Evolutionary conservation across 2,329 filamentous ascomycete species (phyloP).

Genomic region (Colletotrichum sp.): DNA sequence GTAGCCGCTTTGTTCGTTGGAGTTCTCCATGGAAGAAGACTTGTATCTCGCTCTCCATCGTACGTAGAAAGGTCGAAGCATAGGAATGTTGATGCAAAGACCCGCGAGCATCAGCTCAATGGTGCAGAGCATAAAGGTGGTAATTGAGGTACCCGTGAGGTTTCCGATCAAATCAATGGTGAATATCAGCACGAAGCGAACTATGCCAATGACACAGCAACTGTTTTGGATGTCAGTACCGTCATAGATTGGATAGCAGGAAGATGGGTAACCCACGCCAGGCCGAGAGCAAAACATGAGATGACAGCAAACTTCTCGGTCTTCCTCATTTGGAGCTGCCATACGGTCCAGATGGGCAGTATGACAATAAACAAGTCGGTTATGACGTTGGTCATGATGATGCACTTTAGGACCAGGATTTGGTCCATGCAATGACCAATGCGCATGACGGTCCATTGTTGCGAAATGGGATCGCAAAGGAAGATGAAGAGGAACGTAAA

Average conservation of each 20-base stretch:
- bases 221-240: constrained; percentile 23
- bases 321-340: constrained; percentile 31
- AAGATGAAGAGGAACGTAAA: constrained; percentile 27
- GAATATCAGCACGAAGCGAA: constrained; percentile 42
- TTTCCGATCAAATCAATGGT: constrained; percentile 38
- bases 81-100: constrained; percentile 46
- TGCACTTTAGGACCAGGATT: constrained; percentile 24
- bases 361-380: constrained; percentile 40
- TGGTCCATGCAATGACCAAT: constrained; percentile 26
- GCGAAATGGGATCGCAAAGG: constrained; percentile 25
- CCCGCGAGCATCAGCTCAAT: constrained; percentile 46
- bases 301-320: constrained; percentile 30
- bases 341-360: constrained; percentile 39
- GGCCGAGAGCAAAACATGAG: constrained; percentile 25
- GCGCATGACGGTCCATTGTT: constrained; percentile 25
- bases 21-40: constrained; percentile 31
- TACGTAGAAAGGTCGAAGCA: constrained; percentile 41
- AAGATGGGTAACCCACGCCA: constrained; percentile 18
- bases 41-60: constrained; percentile 36
- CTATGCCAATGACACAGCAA: constrained; percentile 41
- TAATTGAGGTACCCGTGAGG: constrained; percentile 44
- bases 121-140: constrained; percentile 42
- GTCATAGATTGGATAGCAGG: not conserved
- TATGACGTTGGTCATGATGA: constrained; percentile 35
- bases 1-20: constrained; percentile 15